These are phyloP conservation scores for Trichoderma citrinoviride DNA, from an alignment of 2,329 filamentous ascomycete genomes.

Conservation along the genomic window DNA sequence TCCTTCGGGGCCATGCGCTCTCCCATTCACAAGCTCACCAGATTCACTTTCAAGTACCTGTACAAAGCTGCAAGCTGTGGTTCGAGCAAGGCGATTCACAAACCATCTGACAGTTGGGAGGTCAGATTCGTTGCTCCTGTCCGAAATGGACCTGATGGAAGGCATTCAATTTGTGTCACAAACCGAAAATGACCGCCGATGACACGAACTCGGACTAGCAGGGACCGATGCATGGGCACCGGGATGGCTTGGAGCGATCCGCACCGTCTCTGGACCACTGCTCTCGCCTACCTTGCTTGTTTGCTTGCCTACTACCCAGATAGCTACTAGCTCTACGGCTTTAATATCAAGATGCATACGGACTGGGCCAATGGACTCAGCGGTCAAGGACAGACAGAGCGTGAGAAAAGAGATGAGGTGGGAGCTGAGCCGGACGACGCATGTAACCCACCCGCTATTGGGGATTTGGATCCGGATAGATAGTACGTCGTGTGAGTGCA, in stretches of 20 bases:
- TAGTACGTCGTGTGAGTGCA: background rate
- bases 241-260: constrained; percentile 15
- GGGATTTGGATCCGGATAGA: background rate
- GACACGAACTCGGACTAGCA: constrained; percentile 8
- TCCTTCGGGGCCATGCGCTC: too few species aligned
- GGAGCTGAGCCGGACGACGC: constrained; percentile 6
- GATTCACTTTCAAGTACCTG: too few species aligned
- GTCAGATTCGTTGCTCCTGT: too few species aligned
- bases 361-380: background rate
- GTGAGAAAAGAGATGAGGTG: constrained; percentile 4
- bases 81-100: too few species aligned
- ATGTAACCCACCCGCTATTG: background rate
- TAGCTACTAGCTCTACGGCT: background rate
- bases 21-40: background rate
- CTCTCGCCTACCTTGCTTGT: background rate
- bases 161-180: background rate
- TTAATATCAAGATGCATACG: constrained; percentile 19
- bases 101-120: background rate
- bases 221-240: constrained; percentile 14
- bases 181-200: background rate
- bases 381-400: background rate
- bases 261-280: background rate
- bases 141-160: background rate
- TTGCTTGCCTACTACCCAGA: background rate
- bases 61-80: too few species aligned